Evolutionary conservation across 2,329 filamentous ascomycete genomes (phyloP), one percentile per base, ranked within the genome.

Genomic region (Colletotrichum gigasporum): DNA sequence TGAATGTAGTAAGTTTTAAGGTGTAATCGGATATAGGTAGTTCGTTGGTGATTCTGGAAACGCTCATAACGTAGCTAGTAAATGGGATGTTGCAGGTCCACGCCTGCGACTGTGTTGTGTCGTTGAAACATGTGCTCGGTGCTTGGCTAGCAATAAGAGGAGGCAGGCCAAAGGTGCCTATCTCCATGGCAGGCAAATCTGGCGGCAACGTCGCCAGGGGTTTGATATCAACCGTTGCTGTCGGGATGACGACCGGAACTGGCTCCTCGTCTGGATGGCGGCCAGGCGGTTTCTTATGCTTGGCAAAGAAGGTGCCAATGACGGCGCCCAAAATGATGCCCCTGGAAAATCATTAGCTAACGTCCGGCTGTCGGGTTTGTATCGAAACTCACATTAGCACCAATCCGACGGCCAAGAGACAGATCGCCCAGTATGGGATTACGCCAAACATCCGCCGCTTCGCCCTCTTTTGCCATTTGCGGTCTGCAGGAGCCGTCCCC

Each of bases 51-150:
- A 75, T 66, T 24, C 60, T 70, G 18, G 64, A 67, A 16, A 88
- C 74, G 2, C 76, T 74, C 75, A 87, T 74, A 2, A 77, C 73
- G 52, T 83, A 82, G 44, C 80, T 76, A 5, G 76, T 76, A 45
- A 79, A 78, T 2, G 79, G 76, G 28, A 90, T 79, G 11, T 85
- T 80, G 72, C 90, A 92, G 63, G 81, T 85, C 90, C 90, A 92
- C 1, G 89, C 85, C 51, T 80, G 74, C n/a, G 80, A 77, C 69
- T 89, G 83, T 1, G 74, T 79, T 1, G 82, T 78, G 59, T 90
- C 81, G 30, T 80, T 80, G 64, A 92, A 80, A 71, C 90, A 92
- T 0, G 81, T 79, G 39, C 79, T 82, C 14, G 86, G 83, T 2
- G 79, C 78, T 56, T 81, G 79, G 56, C 80, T 82, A 3, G 83